Evolutionary conservation across 495 filamentous ascomycete genomes (phyloP), one percentile per base, ranked within the genome.

Genomic region (Xylaria sp.): DNA sequence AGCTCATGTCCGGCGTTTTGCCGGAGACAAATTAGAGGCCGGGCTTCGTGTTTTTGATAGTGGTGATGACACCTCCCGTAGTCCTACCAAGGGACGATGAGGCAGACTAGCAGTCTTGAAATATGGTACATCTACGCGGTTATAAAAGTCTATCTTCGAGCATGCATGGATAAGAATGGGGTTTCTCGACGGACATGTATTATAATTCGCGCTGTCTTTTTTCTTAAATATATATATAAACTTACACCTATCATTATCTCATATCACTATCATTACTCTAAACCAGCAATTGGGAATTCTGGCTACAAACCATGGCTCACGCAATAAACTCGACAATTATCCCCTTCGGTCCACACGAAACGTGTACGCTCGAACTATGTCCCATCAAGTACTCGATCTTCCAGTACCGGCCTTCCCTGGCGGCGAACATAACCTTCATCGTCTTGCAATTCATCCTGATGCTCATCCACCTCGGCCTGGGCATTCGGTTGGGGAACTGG

Each of bases 401-500:
- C 31, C 14, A 69, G 26, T 82, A 82, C 55, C 79, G 63, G 19
- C 81, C 81, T 5, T 75, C 73, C 24, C 73, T 80, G 35, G 71
- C 71, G 5, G 76, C 71, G 40, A 80, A 75, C 50, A 68, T 71
- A 61, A 62, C 69, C 33, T 77, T 81, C 63, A 69, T 78, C 24
- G 72, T 61, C 33, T 40, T 81, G 1, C 80, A 75, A 31, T 50
- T 50, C 53, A 1, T 72, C 35, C 59, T 74, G 1, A 55, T 74
- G 58, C 44, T 74, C 41, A 46, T 75, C 19, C 81, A 82, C 52
- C 35, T 81, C 9, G 46, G 43, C 50, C 76, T 84, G 17, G 86
- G 85, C 15, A 46, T 84, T 29, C 74, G 73, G 26, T 84, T 76
- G 73, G 77, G 71, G 61, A 81, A 70, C 8, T 84, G 79, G 74